phyloP scores from a whole-genome alignment of 73 alveolate genomes.

The Urostyla sp. region DNA sequence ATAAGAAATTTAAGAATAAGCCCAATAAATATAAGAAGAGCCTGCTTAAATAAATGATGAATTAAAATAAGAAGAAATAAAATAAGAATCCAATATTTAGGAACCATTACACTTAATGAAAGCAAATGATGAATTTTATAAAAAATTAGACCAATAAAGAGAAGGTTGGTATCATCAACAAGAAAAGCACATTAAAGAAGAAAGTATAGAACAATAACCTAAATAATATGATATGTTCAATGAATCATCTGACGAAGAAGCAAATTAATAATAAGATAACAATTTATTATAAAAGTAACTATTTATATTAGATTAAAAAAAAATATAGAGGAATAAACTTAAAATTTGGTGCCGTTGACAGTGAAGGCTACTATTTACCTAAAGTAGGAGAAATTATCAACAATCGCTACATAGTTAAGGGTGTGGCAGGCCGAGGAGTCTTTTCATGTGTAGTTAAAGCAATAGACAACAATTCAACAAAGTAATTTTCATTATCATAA shows the following conservation, averaged over 20 bases:
- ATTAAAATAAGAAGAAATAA: conserved; percentile 2
- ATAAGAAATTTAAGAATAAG: not conserved
- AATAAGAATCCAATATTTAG: conserved; percentile 6
- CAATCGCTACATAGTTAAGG: conserved; percentile 57
- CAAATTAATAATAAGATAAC: conserved; percentile 14
- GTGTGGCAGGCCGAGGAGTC: conserved; percentile 81
- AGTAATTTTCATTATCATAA: not conserved
- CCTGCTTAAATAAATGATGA: not conserved
- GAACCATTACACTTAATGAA: not conserved
- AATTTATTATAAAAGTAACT: conserved; percentile 30
- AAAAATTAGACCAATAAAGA: conserved; percentile 52
- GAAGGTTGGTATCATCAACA: conserved; percentile 30
- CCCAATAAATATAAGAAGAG: not conserved
- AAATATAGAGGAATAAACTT: conserved; percentile 36
- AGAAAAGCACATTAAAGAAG: not conserved
- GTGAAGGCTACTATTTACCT: conserved; percentile 71
- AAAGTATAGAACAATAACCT: not conserved
- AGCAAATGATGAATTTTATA: not conserved
- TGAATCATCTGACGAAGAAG: conserved; percentile 33
- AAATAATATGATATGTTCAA: conserved; percentile 48
- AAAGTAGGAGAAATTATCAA: conserved; percentile 75
- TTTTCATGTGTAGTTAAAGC: conserved; percentile 80
- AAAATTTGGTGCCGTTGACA: conserved; percentile 51
- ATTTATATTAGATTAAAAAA: not conserved
- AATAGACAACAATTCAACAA: conserved; percentile 14